Percentiles rank a stretch among this genome's conserved stretches.
Conservation (phyloP, 257 asterid species). For the Lavandula angustifolia region DNA sequence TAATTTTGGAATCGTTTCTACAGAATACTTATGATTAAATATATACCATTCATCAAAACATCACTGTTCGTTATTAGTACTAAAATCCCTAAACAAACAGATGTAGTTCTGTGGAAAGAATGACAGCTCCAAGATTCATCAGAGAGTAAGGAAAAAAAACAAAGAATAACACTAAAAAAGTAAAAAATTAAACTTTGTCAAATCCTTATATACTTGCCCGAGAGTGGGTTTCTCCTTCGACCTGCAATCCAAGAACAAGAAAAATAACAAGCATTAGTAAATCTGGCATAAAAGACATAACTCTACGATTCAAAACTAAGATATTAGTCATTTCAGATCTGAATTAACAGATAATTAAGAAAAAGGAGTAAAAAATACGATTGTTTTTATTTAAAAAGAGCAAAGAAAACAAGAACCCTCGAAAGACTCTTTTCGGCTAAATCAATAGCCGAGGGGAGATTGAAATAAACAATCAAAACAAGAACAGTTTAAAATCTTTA, state of each 20-base stretch:
- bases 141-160: neutral
- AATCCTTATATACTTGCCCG: slow-evolving; percentile 56
- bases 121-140: neutral
- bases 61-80: too few relatives aligned
- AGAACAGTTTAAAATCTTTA: slow-evolving; percentile 4
- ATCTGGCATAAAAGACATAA: slow-evolving; percentile 5
- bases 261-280: slow-evolving; percentile 23
- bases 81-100: neutral
- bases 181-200: neutral
- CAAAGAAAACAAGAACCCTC: neutral
- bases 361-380: neutral
- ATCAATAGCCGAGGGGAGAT: slow-evolving; percentile 16
- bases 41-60: slow-evolving; percentile 26
- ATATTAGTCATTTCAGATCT: slow-evolving; percentile 24
- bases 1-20: too few relatives aligned
- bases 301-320: neutral
- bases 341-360: slow-evolving; percentile 6
- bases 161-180: neutral
- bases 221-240: slow-evolving; percentile 99
- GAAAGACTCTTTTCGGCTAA: slow-evolving; percentile 1
- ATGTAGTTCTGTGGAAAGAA: slow-evolving; percentile 3
- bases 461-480: neutral
- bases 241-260: slow-evolving; percentile 56
- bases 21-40: neutral
- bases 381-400: neutral